Conservation (phyloP, 148 eudicot genomes). For the Chenopodium formosanum region DNA sequence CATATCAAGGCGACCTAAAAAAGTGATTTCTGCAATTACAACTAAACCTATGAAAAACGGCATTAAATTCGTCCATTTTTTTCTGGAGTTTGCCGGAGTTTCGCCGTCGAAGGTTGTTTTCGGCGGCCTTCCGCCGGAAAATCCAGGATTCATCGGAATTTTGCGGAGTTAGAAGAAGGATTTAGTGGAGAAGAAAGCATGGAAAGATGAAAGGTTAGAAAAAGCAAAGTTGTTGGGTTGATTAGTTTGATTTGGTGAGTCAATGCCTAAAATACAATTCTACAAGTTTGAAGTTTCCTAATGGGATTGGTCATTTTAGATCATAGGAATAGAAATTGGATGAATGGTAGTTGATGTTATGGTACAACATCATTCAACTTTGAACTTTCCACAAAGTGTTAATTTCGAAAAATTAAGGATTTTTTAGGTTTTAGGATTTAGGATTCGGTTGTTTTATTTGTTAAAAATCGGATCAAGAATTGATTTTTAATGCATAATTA, state of each 20-base stretch:
- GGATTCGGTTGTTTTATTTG: no score
- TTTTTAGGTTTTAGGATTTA: no score
- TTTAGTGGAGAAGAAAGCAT: conserved; percentile 9
- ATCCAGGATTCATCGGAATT: conserved; percentile 4
- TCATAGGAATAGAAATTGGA: no score
- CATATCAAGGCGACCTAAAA: conserved; percentile 66
- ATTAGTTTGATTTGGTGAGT: not conserved
- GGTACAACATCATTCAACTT: no score
- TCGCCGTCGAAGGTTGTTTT: not conserved
- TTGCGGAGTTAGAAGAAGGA: not conserved
- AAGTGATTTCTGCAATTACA: conserved; percentile 63
- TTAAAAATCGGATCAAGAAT: no score
- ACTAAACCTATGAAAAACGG: conserved; percentile 57
- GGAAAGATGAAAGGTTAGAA: not conserved
- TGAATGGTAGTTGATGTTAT: no score
- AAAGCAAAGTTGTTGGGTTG: not conserved
- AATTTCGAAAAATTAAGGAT: no score
- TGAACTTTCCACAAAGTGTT: no score
- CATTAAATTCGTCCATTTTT: conserved; percentile 52
- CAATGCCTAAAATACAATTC: not conserved
- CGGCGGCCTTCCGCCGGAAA: not conserved
- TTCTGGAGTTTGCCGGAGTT: conserved; percentile 23
- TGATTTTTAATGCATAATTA: no score
- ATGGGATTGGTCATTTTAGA: no score
- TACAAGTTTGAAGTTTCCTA: no score